phyloP scores from a whole-genome alignment of 2,329 filamentous ascomycete species.

The Alternaria consortialis region DNA sequence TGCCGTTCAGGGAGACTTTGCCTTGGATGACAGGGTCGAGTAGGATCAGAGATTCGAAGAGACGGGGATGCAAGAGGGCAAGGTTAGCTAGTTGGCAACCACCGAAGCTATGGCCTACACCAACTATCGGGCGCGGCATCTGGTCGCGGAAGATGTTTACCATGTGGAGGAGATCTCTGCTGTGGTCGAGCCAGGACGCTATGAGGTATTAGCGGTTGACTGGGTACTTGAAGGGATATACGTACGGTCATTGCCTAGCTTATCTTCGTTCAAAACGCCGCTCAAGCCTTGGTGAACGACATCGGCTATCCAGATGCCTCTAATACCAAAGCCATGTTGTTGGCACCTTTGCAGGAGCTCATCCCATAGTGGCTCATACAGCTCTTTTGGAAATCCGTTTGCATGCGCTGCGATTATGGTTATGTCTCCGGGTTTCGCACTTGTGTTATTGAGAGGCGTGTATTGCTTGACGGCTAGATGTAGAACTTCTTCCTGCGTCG shows the following conservation, averaged over 20 bases:
- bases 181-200: constrained; percentile 88
- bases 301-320: constrained; percentile 89
- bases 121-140: constrained; percentile 84
- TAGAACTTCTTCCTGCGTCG: constrained; percentile 77
- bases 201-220: not conserved
- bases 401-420: constrained; percentile 89
- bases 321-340: constrained; percentile 71
- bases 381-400: constrained; percentile 94
- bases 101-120: constrained; percentile 90
- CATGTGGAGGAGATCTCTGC: constrained; percentile 84
- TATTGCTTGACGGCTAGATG: constrained; percentile 87
- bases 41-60: constrained; percentile 77
- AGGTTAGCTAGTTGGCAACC: constrained; percentile 76
- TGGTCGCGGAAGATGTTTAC: constrained; percentile 82
- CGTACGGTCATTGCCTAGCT: constrained; percentile 85
- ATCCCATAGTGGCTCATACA: constrained; percentile 93
- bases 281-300: constrained; percentile 85
- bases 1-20: constrained; percentile 54
- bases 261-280: constrained; percentile 76
- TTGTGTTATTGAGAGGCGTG: constrained; percentile 74
- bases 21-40: constrained; percentile 82
- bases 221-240: constrained; percentile 16
- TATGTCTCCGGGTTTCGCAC: constrained; percentile 76
- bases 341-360: constrained; percentile 72
- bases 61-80: constrained; percentile 79